These are phyloP conservation scores for Rugosomyces carneus DNA, from an alignment of 1,284 basidiomycete genomes.

Conservation along the genomic window DNA sequence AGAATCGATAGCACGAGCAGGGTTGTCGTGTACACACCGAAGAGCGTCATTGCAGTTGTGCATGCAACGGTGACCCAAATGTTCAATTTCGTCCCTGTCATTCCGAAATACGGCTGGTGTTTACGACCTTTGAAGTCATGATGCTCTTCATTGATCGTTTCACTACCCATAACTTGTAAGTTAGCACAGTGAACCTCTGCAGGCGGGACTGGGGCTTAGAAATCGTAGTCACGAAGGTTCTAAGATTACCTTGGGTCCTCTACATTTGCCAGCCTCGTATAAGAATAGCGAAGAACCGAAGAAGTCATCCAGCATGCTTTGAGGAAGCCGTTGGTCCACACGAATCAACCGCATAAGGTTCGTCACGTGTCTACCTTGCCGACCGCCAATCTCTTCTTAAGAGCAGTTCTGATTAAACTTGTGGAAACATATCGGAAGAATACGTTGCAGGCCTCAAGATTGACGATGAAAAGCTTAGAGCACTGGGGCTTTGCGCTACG, in stretches of 20 bases:
- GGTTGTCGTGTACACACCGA: slow-evolving; percentile 3
- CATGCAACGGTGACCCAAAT: slow-evolving; percentile 41
- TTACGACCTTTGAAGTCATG: not conserved
- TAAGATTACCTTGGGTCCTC: slow-evolving; percentile 13
- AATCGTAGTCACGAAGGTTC: slow-evolving; percentile 3
- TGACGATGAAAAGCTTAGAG: no score
- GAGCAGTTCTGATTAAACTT: no score
- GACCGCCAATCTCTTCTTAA: no score
- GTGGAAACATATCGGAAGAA: no score
- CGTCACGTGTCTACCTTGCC: no score
- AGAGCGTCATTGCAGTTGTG: slow-evolving; percentile 38
- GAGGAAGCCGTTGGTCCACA: no score
- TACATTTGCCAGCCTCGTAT: slow-evolving; percentile 17
- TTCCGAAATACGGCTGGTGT: slow-evolving; percentile 30
- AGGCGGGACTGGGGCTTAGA: not conserved
- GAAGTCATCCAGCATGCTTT: slow-evolving; percentile 2
- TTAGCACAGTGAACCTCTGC: not conserved
- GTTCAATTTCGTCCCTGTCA: slow-evolving; percentile 37
- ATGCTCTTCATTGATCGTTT: slow-evolving; percentile 1
- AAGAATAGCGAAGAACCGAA: slow-evolving; percentile 15
- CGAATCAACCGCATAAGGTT: no score
- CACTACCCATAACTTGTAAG: slow-evolving; percentile 11
- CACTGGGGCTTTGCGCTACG: no score
- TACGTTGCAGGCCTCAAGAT: no score
- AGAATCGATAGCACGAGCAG: no score